A percentile compares a stretch with the other conserved stretches of the same genome.
phyloP scores from a whole-genome alignment of 73 alveolate genomes.

The Effrenium voratum region DNA sequence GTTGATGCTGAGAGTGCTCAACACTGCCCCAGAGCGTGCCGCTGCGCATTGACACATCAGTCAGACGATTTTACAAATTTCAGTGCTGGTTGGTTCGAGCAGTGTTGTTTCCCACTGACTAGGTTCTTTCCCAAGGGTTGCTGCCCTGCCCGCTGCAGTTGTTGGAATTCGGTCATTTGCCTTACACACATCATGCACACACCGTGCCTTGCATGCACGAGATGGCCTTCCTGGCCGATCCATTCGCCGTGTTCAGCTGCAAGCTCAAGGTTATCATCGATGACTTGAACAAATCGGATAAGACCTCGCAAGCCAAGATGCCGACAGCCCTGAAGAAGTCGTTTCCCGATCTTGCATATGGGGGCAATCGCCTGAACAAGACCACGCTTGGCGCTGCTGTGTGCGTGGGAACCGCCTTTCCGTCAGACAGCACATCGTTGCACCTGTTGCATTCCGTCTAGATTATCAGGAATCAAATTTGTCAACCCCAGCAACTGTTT shows the following conservation, averaged over 20 bases:
- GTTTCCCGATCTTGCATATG: background rate
- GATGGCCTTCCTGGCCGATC: background rate
- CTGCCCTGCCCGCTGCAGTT: too few species aligned
- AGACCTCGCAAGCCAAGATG: background rate
- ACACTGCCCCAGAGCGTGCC: too few species aligned
- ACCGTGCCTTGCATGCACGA: background rate
- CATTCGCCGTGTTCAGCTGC: background rate
- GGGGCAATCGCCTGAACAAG: conserved; percentile 3
- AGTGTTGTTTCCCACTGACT: too few species aligned
- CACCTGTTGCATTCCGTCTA: background rate
- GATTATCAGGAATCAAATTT: too few species aligned
- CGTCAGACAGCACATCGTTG: background rate
- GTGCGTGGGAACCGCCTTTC: background rate
- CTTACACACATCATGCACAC: too few species aligned
- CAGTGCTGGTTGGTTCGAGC: too few species aligned
- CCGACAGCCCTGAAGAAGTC: background rate
- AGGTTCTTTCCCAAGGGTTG: too few species aligned
- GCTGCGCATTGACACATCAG: too few species aligned
- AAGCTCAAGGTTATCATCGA: background rate
- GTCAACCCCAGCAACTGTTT: too few species aligned
- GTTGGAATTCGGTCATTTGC: too few species aligned
- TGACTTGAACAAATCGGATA: background rate
- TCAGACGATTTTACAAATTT: too few species aligned
- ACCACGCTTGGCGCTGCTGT: background rate
- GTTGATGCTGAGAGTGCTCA: too few species aligned